Percentiles rank a stretch among this genome's conserved stretches.
phyloP scores from a whole-genome alignment of 169 alveolate genomes.

The Cryptosporidium tyzzeri region DNA sequence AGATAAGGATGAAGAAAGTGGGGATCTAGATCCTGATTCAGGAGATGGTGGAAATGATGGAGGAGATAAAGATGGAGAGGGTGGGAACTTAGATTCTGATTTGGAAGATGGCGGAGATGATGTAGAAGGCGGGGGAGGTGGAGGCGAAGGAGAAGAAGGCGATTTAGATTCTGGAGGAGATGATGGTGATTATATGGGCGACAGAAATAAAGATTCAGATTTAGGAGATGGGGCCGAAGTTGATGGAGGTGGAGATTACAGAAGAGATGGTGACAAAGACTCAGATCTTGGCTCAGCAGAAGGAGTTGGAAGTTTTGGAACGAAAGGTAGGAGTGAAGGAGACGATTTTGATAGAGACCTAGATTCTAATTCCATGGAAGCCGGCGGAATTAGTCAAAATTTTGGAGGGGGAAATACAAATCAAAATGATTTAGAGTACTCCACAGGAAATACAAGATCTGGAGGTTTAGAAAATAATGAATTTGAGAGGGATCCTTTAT shows the following conservation, averaged over 20 bases:
- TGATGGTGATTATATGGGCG: not conserved
- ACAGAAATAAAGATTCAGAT: not conserved
- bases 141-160: not conserved
- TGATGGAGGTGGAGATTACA: not conserved
- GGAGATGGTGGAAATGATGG: not conserved
- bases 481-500: too few species aligned
- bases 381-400: not conserved
- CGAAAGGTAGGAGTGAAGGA: not conserved
- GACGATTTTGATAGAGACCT: not conserved
- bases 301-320: not conserved
- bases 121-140: too few species aligned
- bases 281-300: not conserved
- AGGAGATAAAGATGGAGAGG: not conserved
- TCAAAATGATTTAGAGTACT: not conserved
- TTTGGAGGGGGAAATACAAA: not conserved
- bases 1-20: not conserved
- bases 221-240: not conserved
- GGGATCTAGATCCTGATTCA: not conserved
- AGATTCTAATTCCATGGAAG: not conserved
- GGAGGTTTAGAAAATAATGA: not conserved
- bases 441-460: not conserved
- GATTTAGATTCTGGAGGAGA: conserved; percentile 16
- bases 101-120: not conserved
- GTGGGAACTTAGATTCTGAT: not conserved
- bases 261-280: not conserved